Evolutionary conservation across 1,139 yeast species (phyloP), one percentile per base, ranked within the genome.

Genomic region (Ogataea hybrid): DNA sequence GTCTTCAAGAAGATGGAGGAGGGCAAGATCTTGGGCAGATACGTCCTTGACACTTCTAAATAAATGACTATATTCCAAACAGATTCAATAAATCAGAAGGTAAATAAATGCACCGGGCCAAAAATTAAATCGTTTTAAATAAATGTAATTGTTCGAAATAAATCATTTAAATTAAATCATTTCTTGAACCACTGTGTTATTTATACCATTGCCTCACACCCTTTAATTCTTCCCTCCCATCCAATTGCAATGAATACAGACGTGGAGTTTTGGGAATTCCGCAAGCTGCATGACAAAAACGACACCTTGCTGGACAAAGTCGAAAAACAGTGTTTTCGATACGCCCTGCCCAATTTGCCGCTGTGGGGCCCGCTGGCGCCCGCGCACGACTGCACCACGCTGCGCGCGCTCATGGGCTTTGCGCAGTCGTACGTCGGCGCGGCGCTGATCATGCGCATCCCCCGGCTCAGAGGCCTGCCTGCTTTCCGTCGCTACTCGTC

Each of bases 1-100:
- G 79, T 81, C 49, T 82, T 77, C 68, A 73, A 77, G 48, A 67
- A 76, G 63, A 81, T 82, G 88, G 81, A 77, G 63, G 67, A 74
- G 57, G 86, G 87, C 58, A 71, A 78, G 66, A 78, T 82, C 59
- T 67, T 80, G 58, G 90, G 90, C 58, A 77, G 89, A 71, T 79
- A 79, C 65, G 92, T 84, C 47, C 83, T 82, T 54, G 90, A 83
- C 67, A 79, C 84, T 28, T 62, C 72, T 47, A 77, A 77, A 65
- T 80, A 50, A 43, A 16, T 38, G 20, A 33, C 8, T 18, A 20
- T 16, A n/a, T 18, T 18, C 18, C 8, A 25, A 28, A 27, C 27
- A 28, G 25, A 32, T 37, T 37, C 36, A 32, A 32, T 32, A 18
- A 18, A 5, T 18, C 7, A 18, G 7, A 18, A 18, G 20, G 20